Base-by-base conservation (phyloP, 805 yeast genomes). In the Spathaspora arborariae region DNA sequence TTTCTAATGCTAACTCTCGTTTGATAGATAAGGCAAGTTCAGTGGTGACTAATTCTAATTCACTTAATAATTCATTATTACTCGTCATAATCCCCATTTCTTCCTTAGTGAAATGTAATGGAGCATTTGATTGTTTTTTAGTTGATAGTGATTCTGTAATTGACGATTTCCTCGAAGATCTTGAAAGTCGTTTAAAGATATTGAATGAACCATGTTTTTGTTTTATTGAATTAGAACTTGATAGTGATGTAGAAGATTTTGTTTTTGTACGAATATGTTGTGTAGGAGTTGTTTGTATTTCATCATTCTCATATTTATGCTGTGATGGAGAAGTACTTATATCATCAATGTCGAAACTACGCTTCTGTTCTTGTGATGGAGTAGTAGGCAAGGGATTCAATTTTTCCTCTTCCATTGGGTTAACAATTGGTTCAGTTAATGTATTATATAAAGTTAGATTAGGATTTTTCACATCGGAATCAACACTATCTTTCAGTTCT, bases 21-120 rank as follows among this genome's bases (percentile, higher is more conserved):
- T 79, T 76, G 40, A 86, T 84, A 0, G 91, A 82, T 20, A 79
- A 79, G 0, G 90, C 91, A 42, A 87, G 68, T 56, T 86, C 95
- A 20, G 78, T 76, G 1, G 91, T 82, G 1, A 87, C 83, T 20
- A 85, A 56, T 49, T 82, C 84, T 36, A 87, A 63, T 56, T 86
- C 92, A 46, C 76, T 74, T 54, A 84, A 69, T 35, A 86, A 62
- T 20, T 75, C 77, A 42, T 73, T 73, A 51, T 81, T 84, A 45
- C 85, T 80, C 30, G 72, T 78, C 67, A 85, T 70, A 6, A 85
- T 67, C 1, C 82, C 81, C 45, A 82, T 59, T 53, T 85, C 89
- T 19, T 81, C 85, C 35, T 80, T 75, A 1, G 82, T 73, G 44
- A 83, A 75, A 7, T 59, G 60, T 35, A 59, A 51, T 1, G 56